These are phyloP conservation scores for Metschnikowia similis DNA, from an alignment of 805 yeast species.

Conservation along the genomic window DNA sequence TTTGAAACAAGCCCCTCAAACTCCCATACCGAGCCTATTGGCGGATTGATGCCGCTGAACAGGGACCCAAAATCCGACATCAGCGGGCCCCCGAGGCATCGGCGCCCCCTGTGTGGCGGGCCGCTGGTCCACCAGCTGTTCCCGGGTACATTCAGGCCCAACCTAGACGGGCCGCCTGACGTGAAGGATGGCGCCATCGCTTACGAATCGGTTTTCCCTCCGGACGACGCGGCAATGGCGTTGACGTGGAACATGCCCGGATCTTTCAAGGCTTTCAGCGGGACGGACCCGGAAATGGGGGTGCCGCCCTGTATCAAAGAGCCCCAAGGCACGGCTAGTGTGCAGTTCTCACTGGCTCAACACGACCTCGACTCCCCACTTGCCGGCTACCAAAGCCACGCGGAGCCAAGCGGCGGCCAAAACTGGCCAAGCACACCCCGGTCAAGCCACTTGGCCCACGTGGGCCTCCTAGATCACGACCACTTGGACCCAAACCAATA, in stretches of 20 bases:
- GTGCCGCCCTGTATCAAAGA: not conserved
- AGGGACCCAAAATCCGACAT: not conserved
- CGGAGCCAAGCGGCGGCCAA: too few species aligned
- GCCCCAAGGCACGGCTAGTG: not conserved
- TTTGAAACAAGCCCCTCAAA: not conserved
- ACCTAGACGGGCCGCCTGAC: not conserved
- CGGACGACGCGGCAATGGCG: not conserved
- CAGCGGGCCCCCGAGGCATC: not conserved
- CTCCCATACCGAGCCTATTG: too few species aligned
- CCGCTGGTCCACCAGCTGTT: not conserved
- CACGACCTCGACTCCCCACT: too few species aligned
- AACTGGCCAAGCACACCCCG: too few species aligned
- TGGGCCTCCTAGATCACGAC: too few species aligned
- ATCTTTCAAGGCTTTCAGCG: slow-evolving; percentile 2
- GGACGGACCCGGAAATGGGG: not conserved
- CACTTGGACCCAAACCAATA: too few species aligned
- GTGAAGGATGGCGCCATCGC: not conserved
- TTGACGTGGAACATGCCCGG: slow-evolving; percentile 14
- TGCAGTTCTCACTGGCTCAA: not conserved
- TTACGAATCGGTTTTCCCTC: not conserved
- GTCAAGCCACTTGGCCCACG: too few species aligned
- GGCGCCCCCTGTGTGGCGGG: not conserved
- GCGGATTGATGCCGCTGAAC: not conserved
- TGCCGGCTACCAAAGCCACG: too few species aligned
- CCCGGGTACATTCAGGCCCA: not conserved